Conservation (phyloP, 169 alveolate genomes). For the Besnoitia besnoiti region DNA sequence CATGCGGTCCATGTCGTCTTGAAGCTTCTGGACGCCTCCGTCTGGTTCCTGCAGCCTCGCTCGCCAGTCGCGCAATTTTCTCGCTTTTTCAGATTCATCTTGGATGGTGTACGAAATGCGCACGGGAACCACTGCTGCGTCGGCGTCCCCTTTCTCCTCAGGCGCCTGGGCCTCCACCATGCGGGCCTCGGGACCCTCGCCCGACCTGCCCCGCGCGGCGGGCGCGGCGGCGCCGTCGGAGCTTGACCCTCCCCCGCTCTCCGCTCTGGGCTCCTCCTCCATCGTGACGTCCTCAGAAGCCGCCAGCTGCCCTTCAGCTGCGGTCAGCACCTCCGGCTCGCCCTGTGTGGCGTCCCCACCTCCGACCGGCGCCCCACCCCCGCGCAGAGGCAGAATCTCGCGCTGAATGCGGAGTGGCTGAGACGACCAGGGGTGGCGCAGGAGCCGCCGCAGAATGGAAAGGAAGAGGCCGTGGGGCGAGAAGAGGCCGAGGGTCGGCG, state of each 20-base stretch:
- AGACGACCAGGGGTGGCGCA: constrained; percentile 24
- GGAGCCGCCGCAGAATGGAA: constrained; percentile 60
- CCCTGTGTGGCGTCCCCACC: background rate
- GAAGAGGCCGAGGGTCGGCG: constrained; percentile 42
- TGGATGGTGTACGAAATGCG: background rate
- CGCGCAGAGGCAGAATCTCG: background rate
- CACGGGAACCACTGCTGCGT: background rate
- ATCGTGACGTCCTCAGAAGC: background rate
- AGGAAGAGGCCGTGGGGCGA: constrained; percentile 58
- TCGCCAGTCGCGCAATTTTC: background rate
- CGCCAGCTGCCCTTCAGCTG: background rate
- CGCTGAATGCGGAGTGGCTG: constrained; percentile 46
- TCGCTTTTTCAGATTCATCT: background rate
- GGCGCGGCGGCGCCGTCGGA: too few species aligned
- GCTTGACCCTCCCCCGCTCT: too few species aligned
- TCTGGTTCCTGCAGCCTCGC: background rate
- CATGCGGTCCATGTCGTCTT: constrained; percentile 59
- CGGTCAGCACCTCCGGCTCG: background rate
- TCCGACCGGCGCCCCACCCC: background rate
- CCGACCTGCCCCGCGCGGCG: too few species aligned
- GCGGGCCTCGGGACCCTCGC: background rate
- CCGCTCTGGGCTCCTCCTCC: background rate
- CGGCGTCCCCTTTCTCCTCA: background rate
- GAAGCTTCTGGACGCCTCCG: constrained; percentile 8
- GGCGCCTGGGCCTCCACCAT: background rate